phyloP scores from a whole-genome alignment of 352 stramenopile genomes.

The Globisporangium mamillatum region DNA sequence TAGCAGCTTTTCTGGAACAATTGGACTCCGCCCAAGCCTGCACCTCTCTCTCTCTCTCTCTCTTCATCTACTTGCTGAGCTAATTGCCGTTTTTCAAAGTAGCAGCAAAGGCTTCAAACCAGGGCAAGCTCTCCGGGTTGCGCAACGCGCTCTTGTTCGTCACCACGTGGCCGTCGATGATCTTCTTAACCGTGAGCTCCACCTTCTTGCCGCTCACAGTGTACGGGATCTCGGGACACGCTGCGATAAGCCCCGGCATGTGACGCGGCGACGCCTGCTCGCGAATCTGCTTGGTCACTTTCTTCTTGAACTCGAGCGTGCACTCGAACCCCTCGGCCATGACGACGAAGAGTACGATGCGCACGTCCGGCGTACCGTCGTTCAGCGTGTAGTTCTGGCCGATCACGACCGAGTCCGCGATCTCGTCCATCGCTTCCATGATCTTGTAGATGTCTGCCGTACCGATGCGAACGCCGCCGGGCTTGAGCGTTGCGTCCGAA shows the following conservation, averaged over 20 bases:
- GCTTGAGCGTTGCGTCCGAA: slow-evolving; percentile 77
- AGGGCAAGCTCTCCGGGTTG: slow-evolving; percentile 61
- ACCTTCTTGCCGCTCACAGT: slow-evolving; percentile 83
- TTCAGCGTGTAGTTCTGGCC: slow-evolving; percentile 59
- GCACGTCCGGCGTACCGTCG: slow-evolving; percentile 68
- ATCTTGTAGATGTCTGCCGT: slow-evolving; percentile 83
- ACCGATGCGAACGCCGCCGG: slow-evolving; percentile 71
- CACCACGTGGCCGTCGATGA: slow-evolving; percentile 55
- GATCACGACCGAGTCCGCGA: slow-evolving; percentile 67
- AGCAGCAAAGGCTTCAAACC: slow-evolving; percentile 51
- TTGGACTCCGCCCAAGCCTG: neutral
- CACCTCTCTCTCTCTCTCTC: neutral
- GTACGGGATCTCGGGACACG: slow-evolving; percentile 70
- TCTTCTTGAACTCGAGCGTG: slow-evolving; percentile 47
- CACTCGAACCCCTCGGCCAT: slow-evolving; percentile 38
- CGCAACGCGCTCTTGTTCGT: slow-evolving; percentile 64
- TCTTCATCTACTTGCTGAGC: neutral
- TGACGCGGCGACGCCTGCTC: slow-evolving; percentile 65
- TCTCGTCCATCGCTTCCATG: slow-evolving; percentile 59
- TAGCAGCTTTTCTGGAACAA: neutral
- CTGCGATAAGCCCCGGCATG: slow-evolving; percentile 57
- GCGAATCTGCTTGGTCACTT: slow-evolving; percentile 51
- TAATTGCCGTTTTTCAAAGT: slow-evolving; percentile 19
- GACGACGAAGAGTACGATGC: slow-evolving; percentile 75
- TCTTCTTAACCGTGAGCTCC: slow-evolving; percentile 77